Conservation (phyloP, 139 green algal species). For the Tetraselmis striata region DNA sequence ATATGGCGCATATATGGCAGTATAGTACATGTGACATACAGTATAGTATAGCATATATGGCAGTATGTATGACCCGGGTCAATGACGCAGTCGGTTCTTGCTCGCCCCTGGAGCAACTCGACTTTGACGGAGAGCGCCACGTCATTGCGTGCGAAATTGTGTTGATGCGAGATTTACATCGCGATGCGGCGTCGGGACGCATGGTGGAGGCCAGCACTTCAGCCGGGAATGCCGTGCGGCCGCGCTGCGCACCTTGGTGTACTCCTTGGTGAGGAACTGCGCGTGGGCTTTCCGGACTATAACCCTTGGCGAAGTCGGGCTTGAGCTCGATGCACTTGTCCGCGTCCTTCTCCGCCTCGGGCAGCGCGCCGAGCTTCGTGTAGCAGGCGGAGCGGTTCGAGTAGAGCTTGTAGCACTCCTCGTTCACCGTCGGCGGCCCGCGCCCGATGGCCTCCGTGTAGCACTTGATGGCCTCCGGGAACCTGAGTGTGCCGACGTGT, state of each 20-base stretch:
- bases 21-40: no score
- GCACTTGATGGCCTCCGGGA: slow-evolving; percentile 82
- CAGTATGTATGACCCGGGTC: no score
- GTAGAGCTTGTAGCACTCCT: slow-evolving; percentile 94
- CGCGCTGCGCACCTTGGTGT: slow-evolving; percentile 66
- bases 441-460: slow-evolving; percentile 96
- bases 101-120: no score
- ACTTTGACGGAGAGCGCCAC: no score
- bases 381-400: slow-evolving; percentile 96
- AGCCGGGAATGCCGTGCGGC: slow-evolving; percentile 41
- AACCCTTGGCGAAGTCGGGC: slow-evolving; percentile 84
- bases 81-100: no score
- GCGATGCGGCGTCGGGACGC: no score
- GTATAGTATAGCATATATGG: no score
- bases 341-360: slow-evolving; percentile 86
- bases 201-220: background rate
- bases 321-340: slow-evolving; percentile 89
- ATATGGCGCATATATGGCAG: no score
- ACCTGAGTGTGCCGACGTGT: no score
- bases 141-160: no score
- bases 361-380: slow-evolving; percentile 94
- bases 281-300: slow-evolving; percentile 83
- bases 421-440: slow-evolving; percentile 68
- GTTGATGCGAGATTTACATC: no score
- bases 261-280: slow-evolving; percentile 98